Conservation (phyloP, 1,139 yeast genomes). For the Meyerozyma carpophila region DNA sequence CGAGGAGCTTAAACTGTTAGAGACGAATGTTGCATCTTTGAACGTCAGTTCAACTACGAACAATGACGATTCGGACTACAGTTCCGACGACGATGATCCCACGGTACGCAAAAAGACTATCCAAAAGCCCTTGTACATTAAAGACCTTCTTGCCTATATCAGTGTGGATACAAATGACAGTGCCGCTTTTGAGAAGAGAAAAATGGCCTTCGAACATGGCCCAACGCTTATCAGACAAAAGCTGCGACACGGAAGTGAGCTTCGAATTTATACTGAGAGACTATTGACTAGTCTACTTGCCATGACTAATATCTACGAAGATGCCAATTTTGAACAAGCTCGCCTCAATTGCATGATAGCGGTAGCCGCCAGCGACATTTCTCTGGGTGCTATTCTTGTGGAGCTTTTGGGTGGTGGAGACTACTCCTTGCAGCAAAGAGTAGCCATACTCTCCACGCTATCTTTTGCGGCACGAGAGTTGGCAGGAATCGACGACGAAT, state of each 20-base stretch:
- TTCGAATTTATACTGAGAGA: constrained; percentile 42
- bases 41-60: constrained; percentile 8
- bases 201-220: constrained; percentile 46
- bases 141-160: constrained; percentile 55
- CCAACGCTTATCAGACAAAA: constrained; percentile 55
- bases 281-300: constrained; percentile 44
- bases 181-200: constrained; percentile 47
- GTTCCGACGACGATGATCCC: constrained; percentile 52
- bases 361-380: constrained; percentile 45
- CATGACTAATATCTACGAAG: constrained; percentile 43
- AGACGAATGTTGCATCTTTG: constrained; percentile 3
- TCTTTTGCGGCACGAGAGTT: constrained; percentile 58
- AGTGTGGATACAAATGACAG: constrained; percentile 36
- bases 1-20: constrained; percentile 5
- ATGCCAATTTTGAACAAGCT: constrained; percentile 44
- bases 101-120: constrained; percentile 33
- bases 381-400: constrained; percentile 31
- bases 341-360: constrained; percentile 49
- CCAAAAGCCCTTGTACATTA: constrained; percentile 53
- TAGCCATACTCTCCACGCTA: constrained; percentile 48
- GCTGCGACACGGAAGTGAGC: constrained; percentile 47
- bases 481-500: constrained; percentile 50
- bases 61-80: constrained; percentile 26
- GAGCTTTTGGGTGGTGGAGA: constrained; percentile 52
- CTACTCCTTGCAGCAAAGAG: constrained; percentile 58